phyloP scores from a whole-genome alignment of 164 flowering plant species.

The Chimonanthus salicifolius region DNA sequence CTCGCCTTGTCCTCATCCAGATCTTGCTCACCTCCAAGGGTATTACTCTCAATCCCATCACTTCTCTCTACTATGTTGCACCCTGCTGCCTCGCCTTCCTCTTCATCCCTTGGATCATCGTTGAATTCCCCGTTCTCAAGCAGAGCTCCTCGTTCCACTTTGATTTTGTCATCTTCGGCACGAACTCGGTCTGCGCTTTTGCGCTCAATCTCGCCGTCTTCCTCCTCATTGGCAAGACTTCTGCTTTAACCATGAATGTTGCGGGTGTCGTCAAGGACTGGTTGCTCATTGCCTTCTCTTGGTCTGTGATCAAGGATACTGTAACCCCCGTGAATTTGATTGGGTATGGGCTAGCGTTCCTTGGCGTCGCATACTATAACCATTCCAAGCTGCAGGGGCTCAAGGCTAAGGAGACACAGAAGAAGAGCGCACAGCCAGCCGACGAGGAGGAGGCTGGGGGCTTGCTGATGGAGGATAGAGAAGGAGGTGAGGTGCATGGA shows the following conservation, averaged over 20 bases:
- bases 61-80: constrained; percentile 41
- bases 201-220: constrained; percentile 41
- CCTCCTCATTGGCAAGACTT: constrained; percentile 38
- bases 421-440: constrained; percentile 23
- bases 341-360: constrained; percentile 40
- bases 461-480: constrained; percentile 36
- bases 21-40: constrained; percentile 40
- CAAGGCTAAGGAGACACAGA: constrained; percentile 43
- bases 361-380: constrained; percentile 42
- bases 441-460: constrained; percentile 32
- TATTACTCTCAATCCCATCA: constrained; percentile 33
- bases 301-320: constrained; percentile 44
- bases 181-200: constrained; percentile 40
- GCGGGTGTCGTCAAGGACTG: constrained; percentile 51
- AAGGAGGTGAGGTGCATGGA: constrained; percentile 18
- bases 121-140: constrained; percentile 31
- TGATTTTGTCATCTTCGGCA: constrained; percentile 33
- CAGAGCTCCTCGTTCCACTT: constrained; percentile 26
- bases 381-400: constrained; percentile 40
- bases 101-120: constrained; percentile 34
- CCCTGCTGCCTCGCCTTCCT: constrained; percentile 40
- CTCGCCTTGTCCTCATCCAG: constrained; percentile 40
- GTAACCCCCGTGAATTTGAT: constrained; percentile 37
- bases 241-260: constrained; percentile 44
- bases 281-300: constrained; percentile 42